These are phyloP conservation scores for Plasmodiophora brassicae DNA, from an alignment of 208 protist species.

Conservation along the genomic window DNA sequence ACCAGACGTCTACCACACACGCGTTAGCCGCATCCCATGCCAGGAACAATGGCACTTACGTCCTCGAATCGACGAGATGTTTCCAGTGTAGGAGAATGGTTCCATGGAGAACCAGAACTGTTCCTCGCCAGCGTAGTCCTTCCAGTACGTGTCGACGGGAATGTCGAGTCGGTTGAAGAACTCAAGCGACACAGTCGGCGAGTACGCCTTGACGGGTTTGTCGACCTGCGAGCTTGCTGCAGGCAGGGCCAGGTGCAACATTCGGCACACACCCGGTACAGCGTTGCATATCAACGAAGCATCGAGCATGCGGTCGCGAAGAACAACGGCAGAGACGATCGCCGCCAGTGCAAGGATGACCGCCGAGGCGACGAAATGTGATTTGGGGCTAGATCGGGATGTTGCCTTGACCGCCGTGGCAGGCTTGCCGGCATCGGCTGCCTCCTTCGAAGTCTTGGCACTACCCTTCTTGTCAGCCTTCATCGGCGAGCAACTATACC, in stretches of 20 bases:
- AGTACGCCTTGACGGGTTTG: neutral
- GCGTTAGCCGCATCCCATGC: neutral
- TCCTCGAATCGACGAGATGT: conserved; percentile 25
- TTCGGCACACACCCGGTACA: neutral
- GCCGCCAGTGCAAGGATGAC: too few species aligned
- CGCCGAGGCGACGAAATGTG: too few species aligned
- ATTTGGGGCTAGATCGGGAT: too few species aligned
- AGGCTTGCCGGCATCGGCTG: too few species aligned
- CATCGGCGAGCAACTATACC: too few species aligned
- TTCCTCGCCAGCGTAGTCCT: conserved; percentile 15
- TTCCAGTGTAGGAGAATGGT: neutral
- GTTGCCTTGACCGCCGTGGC: too few species aligned
- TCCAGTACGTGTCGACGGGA: conserved; percentile 2
- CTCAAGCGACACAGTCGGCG: neutral
- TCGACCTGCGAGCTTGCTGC: neutral
- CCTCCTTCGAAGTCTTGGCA: too few species aligned
- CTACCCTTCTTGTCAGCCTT: too few species aligned
- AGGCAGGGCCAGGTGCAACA: neutral
- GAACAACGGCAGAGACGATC: too few species aligned
- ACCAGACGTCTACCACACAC: neutral
- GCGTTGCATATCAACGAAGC: neutral
- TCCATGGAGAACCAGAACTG: conserved; percentile 30
- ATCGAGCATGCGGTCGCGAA: too few species aligned
- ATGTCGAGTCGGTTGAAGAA: neutral
- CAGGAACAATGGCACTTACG: neutral